Conservation (phyloP, 495 filamentous ascomycete species). For the Penicillium simplicissimum region DNA sequence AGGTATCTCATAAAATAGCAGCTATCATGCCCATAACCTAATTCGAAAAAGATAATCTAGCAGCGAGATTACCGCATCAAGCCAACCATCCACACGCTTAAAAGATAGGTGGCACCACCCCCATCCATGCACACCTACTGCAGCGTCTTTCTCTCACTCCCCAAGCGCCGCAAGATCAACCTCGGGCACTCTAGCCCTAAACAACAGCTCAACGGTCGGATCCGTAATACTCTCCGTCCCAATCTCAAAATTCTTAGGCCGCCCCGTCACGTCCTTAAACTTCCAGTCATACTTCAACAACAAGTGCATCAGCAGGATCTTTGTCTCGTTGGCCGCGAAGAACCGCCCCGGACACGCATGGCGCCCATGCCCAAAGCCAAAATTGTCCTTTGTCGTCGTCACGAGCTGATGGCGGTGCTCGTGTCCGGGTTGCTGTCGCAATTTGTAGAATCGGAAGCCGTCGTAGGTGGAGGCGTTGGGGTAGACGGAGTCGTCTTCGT, state of each 20-base stretch:
- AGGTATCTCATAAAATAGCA: too few species aligned
- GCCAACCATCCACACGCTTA: too few species aligned
- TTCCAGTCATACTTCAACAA: constrained; percentile 58
- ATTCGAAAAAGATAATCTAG: too few species aligned
- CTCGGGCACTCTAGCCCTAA: constrained; percentile 30
- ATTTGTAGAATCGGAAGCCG: constrained; percentile 46
- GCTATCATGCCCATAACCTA: too few species aligned
- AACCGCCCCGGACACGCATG: constrained; percentile 59
- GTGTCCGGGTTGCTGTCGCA: constrained; percentile 44
- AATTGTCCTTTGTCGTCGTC: constrained; percentile 43
- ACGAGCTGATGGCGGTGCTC: constrained; percentile 48
- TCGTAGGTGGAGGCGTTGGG: constrained; percentile 46
- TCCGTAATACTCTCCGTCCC: constrained; percentile 33
- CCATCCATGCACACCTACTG: too few species aligned
- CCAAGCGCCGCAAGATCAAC: constrained; percentile 31
- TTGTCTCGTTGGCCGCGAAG: constrained; percentile 52
- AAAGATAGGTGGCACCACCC: too few species aligned
- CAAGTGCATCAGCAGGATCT: constrained; percentile 45
- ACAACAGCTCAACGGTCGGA: constrained; percentile 33
- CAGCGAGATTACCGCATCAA: too few species aligned
- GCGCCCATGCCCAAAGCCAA: constrained; percentile 50
- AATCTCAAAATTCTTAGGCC: constrained; percentile 30
- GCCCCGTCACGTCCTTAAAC: constrained; percentile 25
- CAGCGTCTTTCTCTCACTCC: constrained; percentile 7
- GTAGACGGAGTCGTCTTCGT: constrained; percentile 46